Base-by-base conservation (phyloP, 305 asterid species). In the Withania somnifera region DNA sequence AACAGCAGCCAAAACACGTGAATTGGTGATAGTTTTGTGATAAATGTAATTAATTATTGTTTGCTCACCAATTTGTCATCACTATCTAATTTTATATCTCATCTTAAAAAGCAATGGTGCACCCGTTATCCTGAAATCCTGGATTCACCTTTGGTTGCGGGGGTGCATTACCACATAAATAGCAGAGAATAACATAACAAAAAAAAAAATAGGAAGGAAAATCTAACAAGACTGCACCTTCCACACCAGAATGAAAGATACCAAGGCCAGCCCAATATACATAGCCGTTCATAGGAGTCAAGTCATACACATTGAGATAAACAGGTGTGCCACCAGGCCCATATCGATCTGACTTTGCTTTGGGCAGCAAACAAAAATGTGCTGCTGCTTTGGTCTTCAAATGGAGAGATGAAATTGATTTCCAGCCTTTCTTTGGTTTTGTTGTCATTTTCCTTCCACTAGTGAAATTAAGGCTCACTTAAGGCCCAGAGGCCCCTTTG, bases 361-460 rank as follows among this genome's bases (percentile, higher is more conserved):
- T 93, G 15, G 98, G 88, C 81, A 97, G 94, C 76, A 97, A 90
- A 87, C 97, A 92, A 89, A 97, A 97, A 54, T 89, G 90, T 1
- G 90, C 85, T 3, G 92, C 90, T 30, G 98, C 87, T 80, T 89
- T 93, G 84, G 90, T 86, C 32, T 90, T 88, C 85, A 95, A 84
- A 79, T 83, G 86, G 42, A 84, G 87, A n/a, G 98, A 96, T 57
- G 89, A 88, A 73, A 88, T 81, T 50, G 96, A 91, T 84, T 89
- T 93, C 98, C 96, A 93, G 63, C 91, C 89, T 84, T 89, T 91
- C 90, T 89, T 94, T 47, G 94, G 82, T 84, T 90, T 90, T 85
- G 91, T 77, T 80, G 88, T 83, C 98, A 95, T 95, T 78, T 81
- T 88, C 89, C 86, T 88, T 82, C 58, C 52, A 57, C 47, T 58